Evolutionary conservation across 1,284 basidiomycete genomes (phyloP).

Genomic region (Heterobasidion irregulare): DNA sequence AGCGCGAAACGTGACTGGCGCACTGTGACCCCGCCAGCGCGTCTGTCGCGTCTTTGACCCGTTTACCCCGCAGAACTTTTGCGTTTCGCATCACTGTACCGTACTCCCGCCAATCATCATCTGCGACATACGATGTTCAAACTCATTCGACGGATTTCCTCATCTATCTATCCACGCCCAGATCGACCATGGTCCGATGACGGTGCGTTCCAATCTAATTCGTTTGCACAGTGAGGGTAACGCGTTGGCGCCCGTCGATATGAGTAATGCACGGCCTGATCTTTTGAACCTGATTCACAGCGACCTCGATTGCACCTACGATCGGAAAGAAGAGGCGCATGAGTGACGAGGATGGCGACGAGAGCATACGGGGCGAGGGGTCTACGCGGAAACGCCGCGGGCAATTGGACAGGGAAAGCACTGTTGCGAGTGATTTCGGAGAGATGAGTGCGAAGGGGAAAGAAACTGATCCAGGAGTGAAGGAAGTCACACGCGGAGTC

Average conservation of each 20-base stretch:
- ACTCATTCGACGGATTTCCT: conserved; percentile 61
- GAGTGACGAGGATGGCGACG: conserved; percentile 44
- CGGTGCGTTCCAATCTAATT: conserved; percentile 34
- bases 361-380: conserved; percentile 34
- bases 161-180: conserved; percentile 58
- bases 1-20: not conserved
- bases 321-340: conserved; percentile 58
- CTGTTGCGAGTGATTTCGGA: conserved; percentile 9
- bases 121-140: conserved; percentile 46
- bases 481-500: conserved; percentile 19
- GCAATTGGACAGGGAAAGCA: conserved; percentile 12
- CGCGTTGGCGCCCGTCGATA: conserved; percentile 4
- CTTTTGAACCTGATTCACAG: conserved; percentile 25
- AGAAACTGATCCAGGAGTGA: conserved; percentile 11
- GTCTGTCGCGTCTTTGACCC: not conserved
- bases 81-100: not conserved
- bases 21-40: not conserved
- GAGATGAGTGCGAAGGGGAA: conserved; percentile 14
- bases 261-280: conserved; percentile 4
- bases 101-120: not conserved
- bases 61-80: not conserved
- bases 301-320: conserved; percentile 65
- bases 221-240: conserved; percentile 12
- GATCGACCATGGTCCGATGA: conserved; percentile 71
- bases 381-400: conserved; percentile 25